Conservation (phyloP, 2,329 filamentous ascomycete species). For the Thelonectria discophora region DNA sequence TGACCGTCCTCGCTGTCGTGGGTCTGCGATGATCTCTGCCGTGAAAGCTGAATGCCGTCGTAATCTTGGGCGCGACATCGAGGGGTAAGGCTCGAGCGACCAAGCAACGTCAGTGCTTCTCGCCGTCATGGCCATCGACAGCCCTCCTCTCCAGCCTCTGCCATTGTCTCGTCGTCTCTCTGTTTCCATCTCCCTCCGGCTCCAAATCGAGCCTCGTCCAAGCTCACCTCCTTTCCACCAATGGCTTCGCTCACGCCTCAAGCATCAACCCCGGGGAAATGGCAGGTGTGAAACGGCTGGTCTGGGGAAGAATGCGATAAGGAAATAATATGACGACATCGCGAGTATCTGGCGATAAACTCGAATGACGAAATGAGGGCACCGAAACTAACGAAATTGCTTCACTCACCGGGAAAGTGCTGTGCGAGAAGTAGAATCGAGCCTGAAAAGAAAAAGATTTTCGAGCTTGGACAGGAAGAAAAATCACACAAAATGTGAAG, state of each 20-base stretch:
- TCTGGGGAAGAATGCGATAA: constrained; percentile 1
- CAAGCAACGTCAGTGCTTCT: constrained; percentile 18
- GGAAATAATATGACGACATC: constrained; percentile 8
- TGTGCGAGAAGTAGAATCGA: neutral
- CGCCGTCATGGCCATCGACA: neutral
- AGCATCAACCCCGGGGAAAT: constrained; percentile 9
- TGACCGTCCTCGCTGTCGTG: neutral
- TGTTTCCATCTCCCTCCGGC: neutral
- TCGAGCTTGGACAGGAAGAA: neutral
- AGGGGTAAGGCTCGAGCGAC: constrained; percentile 12
- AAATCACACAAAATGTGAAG: neutral
- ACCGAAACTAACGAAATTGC: constrained; percentile 6
- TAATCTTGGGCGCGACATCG: constrained; percentile 5
- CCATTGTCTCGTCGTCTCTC: neutral
- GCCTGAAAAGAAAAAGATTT: neutral
- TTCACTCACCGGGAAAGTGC: constrained; percentile 12
- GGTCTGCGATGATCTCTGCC: constrained; percentile 35
- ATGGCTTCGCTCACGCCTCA: constrained; percentile 1
- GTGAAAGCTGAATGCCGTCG: constrained; percentile 14
- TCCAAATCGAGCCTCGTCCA: neutral
- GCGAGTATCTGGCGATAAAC: neutral
- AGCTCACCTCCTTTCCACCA: constrained; percentile 9
- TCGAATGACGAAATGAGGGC: neutral
- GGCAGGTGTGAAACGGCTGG: constrained; percentile 1
- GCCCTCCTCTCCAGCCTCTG: neutral